A percentile compares a stretch with the other conserved stretches of the same genome.
phyloP scores from a whole-genome alignment of 139 green algal genomes.

The Chlorella sorokiniana region DNA sequence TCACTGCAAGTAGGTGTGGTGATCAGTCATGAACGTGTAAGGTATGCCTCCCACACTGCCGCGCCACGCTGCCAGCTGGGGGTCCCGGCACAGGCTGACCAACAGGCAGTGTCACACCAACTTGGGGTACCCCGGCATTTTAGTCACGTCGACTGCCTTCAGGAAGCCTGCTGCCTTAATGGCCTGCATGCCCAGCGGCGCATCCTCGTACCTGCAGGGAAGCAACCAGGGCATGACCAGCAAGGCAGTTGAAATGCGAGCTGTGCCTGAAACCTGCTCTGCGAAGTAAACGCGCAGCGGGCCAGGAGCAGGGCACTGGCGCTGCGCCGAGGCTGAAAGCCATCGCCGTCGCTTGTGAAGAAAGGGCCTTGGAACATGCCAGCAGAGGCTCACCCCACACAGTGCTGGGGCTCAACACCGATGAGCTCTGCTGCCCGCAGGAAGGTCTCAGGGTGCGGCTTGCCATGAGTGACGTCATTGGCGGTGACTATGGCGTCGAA shows the following conservation, averaged over 20 bases:
- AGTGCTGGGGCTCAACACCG: slow-evolving; percentile 42
- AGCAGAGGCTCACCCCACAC: slow-evolving; percentile 13
- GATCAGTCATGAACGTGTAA: neutral
- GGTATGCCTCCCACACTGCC: no score
- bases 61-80: no score
- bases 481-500: slow-evolving; percentile 42
- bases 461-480: slow-evolving; percentile 52
- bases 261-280: no score
- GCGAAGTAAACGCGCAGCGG: no score
- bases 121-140: slow-evolving; percentile 46
- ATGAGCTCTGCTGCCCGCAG: slow-evolving; percentile 47
- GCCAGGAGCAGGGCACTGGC: neutral
- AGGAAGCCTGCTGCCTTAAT: slow-evolving; percentile 40
- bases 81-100: no score
- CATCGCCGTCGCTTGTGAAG: no score
- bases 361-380: neutral
- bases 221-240: neutral
- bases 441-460: slow-evolving; percentile 54
- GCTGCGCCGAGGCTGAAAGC: no score
- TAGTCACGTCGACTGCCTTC: slow-evolving; percentile 44
- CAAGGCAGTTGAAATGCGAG: no score
- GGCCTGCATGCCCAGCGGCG: slow-evolving; percentile 45
- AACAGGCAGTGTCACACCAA: slow-evolving; percentile 26
- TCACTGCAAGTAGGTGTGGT: neutral
- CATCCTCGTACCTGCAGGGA: slow-evolving; percentile 52